These are phyloP conservation scores for Micractinium conductrix DNA, from an alignment of 139 green algal genomes.

Conservation along the genomic window DNA sequence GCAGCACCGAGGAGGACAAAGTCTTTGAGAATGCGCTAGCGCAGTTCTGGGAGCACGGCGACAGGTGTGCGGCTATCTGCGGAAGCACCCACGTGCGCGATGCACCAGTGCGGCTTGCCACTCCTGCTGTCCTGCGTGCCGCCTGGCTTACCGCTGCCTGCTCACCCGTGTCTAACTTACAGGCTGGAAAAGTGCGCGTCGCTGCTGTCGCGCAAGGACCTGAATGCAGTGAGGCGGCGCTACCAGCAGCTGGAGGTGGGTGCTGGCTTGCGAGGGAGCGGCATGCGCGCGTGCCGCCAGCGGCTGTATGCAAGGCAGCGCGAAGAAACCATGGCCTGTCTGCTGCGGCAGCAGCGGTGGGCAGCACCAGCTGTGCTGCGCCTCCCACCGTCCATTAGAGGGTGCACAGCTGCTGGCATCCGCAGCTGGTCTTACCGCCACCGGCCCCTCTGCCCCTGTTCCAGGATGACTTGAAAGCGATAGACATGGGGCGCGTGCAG, in stretches of 20 bases:
- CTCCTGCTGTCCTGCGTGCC: not conserved
- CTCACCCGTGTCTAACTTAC: not conserved
- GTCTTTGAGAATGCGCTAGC: conserved; percentile 56
- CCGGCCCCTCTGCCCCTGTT: not conserved
- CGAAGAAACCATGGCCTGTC: too few relatives aligned
- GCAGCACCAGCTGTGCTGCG: too few relatives aligned
- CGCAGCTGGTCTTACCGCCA: not conserved
- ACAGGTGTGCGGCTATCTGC: conserved; percentile 31
- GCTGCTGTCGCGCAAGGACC: conserved; percentile 41
- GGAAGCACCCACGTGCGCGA: too few relatives aligned
- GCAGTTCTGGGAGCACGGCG: conserved; percentile 47
- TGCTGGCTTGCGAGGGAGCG: not conserved
- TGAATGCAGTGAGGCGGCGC: conserved; percentile 44
- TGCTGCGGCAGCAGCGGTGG: too few relatives aligned
- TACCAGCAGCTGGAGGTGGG: conserved; percentile 55
- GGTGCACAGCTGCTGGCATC: too few relatives aligned
- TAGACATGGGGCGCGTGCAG: conserved; percentile 66
- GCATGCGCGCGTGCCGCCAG: not conserved
- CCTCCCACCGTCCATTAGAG: too few relatives aligned
- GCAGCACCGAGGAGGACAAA: conserved; percentile 62
- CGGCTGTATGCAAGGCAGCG: too few relatives aligned
- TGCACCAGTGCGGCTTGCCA: too few relatives aligned
- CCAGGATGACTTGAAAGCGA: conserved; percentile 69
- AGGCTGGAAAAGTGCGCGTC: conserved; percentile 41
- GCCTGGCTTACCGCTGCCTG: not conserved